These are phyloP conservation scores for Eruca vesicaria DNA, from an alignment of 441 rosid species.

Conservation along the genomic window DNA sequence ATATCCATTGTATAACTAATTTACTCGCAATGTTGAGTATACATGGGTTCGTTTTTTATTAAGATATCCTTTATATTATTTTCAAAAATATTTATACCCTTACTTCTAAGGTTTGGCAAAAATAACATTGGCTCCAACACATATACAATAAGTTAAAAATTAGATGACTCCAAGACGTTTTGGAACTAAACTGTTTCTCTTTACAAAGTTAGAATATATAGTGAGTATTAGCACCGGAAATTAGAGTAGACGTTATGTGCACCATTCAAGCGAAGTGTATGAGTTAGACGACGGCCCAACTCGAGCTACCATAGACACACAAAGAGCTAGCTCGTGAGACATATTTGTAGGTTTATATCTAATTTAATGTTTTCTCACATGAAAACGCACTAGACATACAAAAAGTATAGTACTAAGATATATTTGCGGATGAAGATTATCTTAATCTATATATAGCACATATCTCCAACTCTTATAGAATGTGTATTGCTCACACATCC, in stretches of 20 bases:
- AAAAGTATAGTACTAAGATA: neutral
- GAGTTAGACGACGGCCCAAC: conserved; percentile 17
- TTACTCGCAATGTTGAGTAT: neutral
- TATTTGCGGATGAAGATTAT: conserved; percentile 12
- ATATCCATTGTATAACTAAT: neutral
- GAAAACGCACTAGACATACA: neutral
- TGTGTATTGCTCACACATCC: neutral
- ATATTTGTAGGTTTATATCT: conserved; percentile 15
- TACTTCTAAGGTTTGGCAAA: too few relatives aligned
- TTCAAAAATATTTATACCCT: too few relatives aligned
- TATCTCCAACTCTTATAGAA: neutral
- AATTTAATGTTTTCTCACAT: neutral
- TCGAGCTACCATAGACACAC: conserved; percentile 17
- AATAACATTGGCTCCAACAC: neutral
- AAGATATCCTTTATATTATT: neutral
- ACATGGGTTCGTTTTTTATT: neutral
- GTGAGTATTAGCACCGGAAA: neutral
- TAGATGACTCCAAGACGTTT: neutral
- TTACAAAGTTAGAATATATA: neutral
- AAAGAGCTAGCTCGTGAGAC: neutral
- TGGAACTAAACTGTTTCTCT: neutral
- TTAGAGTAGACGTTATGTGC: neutral
- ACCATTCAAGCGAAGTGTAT: neutral
- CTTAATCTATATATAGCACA: neutral
- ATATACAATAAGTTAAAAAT: neutral